phyloP scores from a whole-genome alignment of 2,329 filamentous ascomycete genomes.

The Verticillium zaregamsianum region DNA sequence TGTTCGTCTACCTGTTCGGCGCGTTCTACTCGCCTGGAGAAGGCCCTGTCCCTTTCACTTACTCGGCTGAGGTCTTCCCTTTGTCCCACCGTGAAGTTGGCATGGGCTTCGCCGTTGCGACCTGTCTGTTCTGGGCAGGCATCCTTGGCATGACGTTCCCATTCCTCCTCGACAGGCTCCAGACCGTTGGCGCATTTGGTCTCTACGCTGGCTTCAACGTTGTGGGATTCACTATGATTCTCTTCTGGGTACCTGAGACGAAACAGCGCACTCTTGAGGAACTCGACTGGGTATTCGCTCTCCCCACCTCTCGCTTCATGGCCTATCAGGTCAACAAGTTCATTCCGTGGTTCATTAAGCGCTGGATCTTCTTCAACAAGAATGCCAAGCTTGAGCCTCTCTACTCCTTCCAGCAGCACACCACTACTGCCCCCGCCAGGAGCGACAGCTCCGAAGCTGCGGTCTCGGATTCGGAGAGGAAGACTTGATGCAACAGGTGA shows the following conservation, averaged over 20 bases:
- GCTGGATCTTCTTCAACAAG: slow-evolving; percentile 21
- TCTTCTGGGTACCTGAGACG: slow-evolving; percentile 54
- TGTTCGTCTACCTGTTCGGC: slow-evolving; percentile 26
- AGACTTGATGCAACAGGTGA: not conserved
- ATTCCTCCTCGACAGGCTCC: slow-evolving; percentile 42
- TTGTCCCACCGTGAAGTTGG: slow-evolving; percentile 67
- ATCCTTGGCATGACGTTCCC: slow-evolving; percentile 63
- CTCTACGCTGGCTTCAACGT: slow-evolving; percentile 54
- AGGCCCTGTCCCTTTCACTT: slow-evolving; percentile 64
- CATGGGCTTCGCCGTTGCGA: slow-evolving; percentile 67
- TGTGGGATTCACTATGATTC: slow-evolving; percentile 50
- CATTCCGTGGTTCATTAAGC: slow-evolving; percentile 27
- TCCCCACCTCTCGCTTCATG: slow-evolving; percentile 25
- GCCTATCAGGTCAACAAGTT: slow-evolving; percentile 27
- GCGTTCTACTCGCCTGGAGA: slow-evolving; percentile 38
- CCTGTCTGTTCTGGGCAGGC: slow-evolving; percentile 56
- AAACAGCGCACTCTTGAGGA: slow-evolving; percentile 51
- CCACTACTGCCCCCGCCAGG: not conserved
- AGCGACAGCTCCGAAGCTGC: slow-evolving; percentile 1
- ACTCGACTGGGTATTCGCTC: slow-evolving; percentile 32
- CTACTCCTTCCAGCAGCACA: slow-evolving; percentile 29
- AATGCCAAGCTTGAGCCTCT: slow-evolving; percentile 34
- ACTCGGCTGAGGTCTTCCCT: slow-evolving; percentile 66
- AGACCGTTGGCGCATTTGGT: slow-evolving; percentile 38
- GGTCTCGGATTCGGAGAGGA: slow-evolving; percentile 11